A percentile compares a stretch with the other conserved stretches of the same genome.
Evolutionary conservation across 441 rosid species (phyloP).

Genomic region (Eutrema salsugineum): DNA sequence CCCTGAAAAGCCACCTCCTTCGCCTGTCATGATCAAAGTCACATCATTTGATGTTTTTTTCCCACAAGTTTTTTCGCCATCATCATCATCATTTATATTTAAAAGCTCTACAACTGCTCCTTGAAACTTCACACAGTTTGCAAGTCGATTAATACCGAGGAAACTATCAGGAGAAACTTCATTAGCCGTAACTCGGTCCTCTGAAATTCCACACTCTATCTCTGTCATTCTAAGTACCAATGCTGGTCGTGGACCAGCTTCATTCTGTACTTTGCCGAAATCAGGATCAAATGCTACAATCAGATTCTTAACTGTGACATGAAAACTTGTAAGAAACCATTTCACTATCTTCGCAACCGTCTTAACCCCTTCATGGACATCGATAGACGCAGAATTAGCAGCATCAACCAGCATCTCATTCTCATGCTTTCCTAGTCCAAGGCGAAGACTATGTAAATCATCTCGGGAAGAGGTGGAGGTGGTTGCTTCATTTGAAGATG

Average conservation of each 20-base stretch:
- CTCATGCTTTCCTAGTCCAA: constrained; percentile 39
- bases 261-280: constrained; percentile 35
- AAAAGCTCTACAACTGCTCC: constrained; percentile 90
- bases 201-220: constrained; percentile 83
- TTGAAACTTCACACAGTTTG: constrained; percentile 72
- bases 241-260: constrained; percentile 37
- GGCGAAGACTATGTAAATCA: constrained; percentile 27
- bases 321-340: constrained; percentile 88
- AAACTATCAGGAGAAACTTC: constrained; percentile 46
- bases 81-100: constrained; percentile 44
- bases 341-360: constrained; percentile 97
- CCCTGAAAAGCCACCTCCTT: constrained; percentile 85
- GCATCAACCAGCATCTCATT: constrained; percentile 36
- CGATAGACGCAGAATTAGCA: constrained; percentile 43
- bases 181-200: constrained; percentile 38
- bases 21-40: constrained; percentile 60
- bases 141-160: constrained; percentile 70
- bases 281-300: constrained; percentile 85
- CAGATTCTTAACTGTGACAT: constrained; percentile 65
- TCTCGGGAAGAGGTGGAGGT: constrained; percentile 35
- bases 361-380: constrained; percentile 99
- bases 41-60: constrained; percentile 39
- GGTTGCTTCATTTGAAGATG: constrained; percentile 29
- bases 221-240: constrained; percentile 77
- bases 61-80: constrained; percentile 29